These are phyloP conservation scores for Neurospora terricola DNA, from an alignment of 495 filamentous ascomycete genomes.

Conservation along the genomic window DNA sequence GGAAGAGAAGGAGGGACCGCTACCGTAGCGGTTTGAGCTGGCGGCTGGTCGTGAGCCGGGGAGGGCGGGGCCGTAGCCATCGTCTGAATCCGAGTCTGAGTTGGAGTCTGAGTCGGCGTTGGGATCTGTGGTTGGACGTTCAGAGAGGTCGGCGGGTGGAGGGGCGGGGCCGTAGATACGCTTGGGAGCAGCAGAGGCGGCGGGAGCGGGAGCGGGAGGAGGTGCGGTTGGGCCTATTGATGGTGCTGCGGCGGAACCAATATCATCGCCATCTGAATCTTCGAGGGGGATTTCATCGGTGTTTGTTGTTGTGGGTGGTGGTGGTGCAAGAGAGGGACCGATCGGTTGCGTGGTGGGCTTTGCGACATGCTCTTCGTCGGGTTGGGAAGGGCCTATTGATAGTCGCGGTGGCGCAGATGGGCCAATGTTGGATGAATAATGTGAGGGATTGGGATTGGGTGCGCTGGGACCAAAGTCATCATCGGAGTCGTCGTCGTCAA, in stretches of 20 bases:
- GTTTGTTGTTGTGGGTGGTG: constrained; percentile 16
- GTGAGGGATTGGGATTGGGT: constrained; percentile 1
- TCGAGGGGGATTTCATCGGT: constrained; percentile 20
- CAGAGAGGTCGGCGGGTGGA: constrained; percentile 32
- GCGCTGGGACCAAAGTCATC: constrained; percentile 28
- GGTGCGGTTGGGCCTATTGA: constrained; percentile 11
- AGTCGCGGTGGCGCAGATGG: neutral
- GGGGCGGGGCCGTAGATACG: constrained; percentile 35
- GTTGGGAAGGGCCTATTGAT: constrained; percentile 8
- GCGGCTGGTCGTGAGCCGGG: constrained; percentile 37
- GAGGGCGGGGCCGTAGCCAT: constrained; percentile 69
- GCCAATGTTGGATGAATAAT: neutral
- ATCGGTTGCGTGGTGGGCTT: constrained; percentile 8
- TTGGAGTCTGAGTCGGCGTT: constrained; percentile 25
- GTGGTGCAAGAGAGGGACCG: constrained; percentile 15
- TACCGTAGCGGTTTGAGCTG: constrained; percentile 1
- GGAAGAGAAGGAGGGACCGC: constrained; percentile 8
- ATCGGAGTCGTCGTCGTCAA: constrained; percentile 23
- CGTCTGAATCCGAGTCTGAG: constrained; percentile 15
- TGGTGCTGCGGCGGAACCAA: constrained; percentile 10
- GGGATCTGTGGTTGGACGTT: constrained; percentile 25
- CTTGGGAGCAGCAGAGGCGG: constrained; percentile 9
- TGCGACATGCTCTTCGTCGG: neutral
- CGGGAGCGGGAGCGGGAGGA: neutral
- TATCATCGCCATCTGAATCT: constrained; percentile 12